A percentile compares a stretch with the other conserved stretches of the same genome.
phyloP scores from a whole-genome alignment of 257 asterid genomes.

The Ocimum tenuiflorum region DNA sequence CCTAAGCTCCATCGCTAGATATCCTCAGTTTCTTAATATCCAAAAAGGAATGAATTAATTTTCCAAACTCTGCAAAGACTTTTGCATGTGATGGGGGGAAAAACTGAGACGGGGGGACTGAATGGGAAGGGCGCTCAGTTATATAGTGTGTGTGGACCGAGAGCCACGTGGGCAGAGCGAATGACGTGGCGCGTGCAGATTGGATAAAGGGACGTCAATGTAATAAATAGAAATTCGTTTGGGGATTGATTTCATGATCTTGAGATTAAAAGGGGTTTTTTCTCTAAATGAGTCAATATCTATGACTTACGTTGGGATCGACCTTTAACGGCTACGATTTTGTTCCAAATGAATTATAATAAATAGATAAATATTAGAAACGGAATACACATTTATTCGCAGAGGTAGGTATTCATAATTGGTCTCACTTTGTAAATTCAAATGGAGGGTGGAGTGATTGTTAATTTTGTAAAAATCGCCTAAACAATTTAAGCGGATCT shows the following conservation, averaged over 20 bases:
- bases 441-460: too few species aligned
- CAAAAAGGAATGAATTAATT: neutral
- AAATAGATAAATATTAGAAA: neutral
- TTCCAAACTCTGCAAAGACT: conserved; percentile 16
- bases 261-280: neutral
- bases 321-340: conserved; percentile 1
- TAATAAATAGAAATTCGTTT: neutral
- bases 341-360: neutral
- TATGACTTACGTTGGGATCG: neutral
- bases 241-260: conserved; percentile 4
- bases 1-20: conserved; percentile 33
- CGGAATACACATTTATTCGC: too few species aligned
- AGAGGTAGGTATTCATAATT: too few species aligned
- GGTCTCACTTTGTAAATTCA: too few species aligned
- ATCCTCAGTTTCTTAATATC: neutral
- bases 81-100: conserved; percentile 24
- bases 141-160: conserved; percentile 24
- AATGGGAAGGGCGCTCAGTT: neutral
- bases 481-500: too few species aligned
- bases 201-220: conserved; percentile 36
- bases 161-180: conserved; percentile 24
- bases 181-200: conserved; percentile 28
- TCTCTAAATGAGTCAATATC: neutral
- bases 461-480: too few species aligned
- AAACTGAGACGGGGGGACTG: conserved; percentile 2